phyloP scores from a whole-genome alignment of 257 asterid species.

The Scutellaria minor region DNA sequence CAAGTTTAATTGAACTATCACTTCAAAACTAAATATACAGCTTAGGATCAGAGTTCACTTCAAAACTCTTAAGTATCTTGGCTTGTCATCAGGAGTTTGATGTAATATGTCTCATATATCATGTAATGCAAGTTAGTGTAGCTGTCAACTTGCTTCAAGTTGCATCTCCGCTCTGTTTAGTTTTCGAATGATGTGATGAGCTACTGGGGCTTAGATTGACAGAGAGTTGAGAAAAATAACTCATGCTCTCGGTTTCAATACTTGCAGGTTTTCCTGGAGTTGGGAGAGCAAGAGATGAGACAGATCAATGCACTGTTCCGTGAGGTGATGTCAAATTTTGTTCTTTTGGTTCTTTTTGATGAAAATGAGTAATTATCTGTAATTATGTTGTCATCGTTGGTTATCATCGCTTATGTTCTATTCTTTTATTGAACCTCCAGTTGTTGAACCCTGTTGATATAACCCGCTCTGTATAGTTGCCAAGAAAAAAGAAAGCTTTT shows the following conservation, averaged over 20 bases:
- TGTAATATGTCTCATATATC: conserved; percentile 13
- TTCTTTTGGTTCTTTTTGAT: conserved; percentile 2
- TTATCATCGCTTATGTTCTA: background rate
- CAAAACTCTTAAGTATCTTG: background rate
- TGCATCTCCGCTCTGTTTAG: conserved; percentile 10
- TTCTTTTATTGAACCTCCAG: conserved; percentile 7
- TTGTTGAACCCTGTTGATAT: conserved; percentile 1
- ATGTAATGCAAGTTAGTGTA: conserved; percentile 11
- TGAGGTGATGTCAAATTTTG: conserved; percentile 60
- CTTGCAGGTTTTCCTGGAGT: conserved; percentile 81
- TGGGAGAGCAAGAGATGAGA: conserved; percentile 81
- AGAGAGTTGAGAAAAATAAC: conserved; percentile 19
- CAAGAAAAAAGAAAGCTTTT: conserved; percentile 6
- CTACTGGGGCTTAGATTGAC: conserved; percentile 29
- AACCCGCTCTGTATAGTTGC: background rate
- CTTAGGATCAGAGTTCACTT: background rate
- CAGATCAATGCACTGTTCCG: conserved; percentile 72
- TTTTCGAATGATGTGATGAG: conserved; percentile 16
- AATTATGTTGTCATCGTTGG: background rate
- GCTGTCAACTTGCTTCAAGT: conserved; percentile 25
- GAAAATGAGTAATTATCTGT: background rate
- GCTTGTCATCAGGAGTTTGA: conserved; percentile 21
- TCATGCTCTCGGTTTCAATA: conserved; percentile 20
- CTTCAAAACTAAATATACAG: too few relatives aligned
- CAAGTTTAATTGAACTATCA: background rate